A percentile compares a stretch with the other conserved stretches of the same genome.
Conservation (phyloP, 441 rosid genomes). For the Isatis lusitanica region DNA sequence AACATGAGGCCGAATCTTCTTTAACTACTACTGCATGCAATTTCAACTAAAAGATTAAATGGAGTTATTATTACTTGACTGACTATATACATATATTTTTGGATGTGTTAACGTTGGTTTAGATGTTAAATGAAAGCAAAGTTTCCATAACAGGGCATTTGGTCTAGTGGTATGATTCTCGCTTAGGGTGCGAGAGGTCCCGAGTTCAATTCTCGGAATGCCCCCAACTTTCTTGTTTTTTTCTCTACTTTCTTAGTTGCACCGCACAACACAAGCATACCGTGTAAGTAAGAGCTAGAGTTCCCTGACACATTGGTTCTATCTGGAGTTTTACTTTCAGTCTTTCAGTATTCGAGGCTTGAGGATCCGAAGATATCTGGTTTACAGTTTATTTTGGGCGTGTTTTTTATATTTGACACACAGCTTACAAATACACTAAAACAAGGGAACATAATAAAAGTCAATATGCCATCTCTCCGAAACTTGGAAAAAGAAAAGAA, state of each 20-base stretch:
- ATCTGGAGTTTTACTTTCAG: too few relatives aligned
- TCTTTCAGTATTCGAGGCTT: too few relatives aligned
- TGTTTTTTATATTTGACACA: background rate
- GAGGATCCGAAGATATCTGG: background rate
- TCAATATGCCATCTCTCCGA: background rate
- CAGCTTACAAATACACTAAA: background rate
- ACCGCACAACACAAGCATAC: background rate
- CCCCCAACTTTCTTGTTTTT: background rate
- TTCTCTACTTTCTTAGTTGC: background rate
- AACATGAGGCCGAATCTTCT: slow-evolving; percentile 4
- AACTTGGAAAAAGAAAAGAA: background rate
- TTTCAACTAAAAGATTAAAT: slow-evolving; percentile 3
- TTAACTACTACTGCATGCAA: background rate
- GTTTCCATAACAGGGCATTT: slow-evolving; percentile 40
- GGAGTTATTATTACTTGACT: background rate
- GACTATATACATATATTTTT: background rate
- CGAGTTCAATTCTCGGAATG: slow-evolving; percentile 46
- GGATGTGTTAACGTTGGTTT: background rate
- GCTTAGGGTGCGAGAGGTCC: slow-evolving; percentile 84
- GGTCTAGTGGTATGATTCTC: slow-evolving; percentile 82
- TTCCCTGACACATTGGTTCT: too few relatives aligned
- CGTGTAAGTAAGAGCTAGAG: background rate
- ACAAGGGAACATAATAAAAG: background rate
- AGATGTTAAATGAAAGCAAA: background rate
- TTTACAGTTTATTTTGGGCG: background rate